Evolutionary conservation across 2,329 filamentous ascomycete species (phyloP).

Genomic region (Dendrostoma leiphaemia): DNA sequence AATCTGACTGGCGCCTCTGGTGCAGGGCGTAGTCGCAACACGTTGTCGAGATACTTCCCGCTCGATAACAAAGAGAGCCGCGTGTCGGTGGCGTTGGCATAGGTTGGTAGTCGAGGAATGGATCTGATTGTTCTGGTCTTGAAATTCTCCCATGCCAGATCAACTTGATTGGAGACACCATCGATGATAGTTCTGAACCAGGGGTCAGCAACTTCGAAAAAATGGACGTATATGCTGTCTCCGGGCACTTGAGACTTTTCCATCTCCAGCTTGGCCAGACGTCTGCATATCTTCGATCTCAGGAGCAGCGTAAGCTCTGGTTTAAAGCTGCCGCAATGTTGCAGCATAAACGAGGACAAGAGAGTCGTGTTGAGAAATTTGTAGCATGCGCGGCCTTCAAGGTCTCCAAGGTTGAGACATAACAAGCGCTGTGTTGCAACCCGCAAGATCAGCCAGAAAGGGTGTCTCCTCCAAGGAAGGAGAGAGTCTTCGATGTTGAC

Average conservation of each 20-base stretch:
- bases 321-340: conserved; percentile 28
- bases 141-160: conserved; percentile 36
- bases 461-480: conserved; percentile 58
- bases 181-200: conserved; percentile 29
- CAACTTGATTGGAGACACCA: conserved; percentile 28
- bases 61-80: conserved; percentile 41
- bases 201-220: conserved; percentile 28
- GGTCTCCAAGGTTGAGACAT: conserved; percentile 33
- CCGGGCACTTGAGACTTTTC: conserved; percentile 28
- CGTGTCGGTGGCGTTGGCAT: conserved; percentile 30
- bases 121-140: conserved; percentile 34
- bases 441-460: conserved; percentile 60
- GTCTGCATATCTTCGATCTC: conserved; percentile 50
- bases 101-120: conserved; percentile 38
- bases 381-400: conserved; percentile 47
- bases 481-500: conserved; percentile 45
- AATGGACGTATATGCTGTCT: conserved; percentile 22
- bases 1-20: neutral
- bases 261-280: conserved; percentile 54
- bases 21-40: conserved; percentile 14
- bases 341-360: conserved; percentile 43
- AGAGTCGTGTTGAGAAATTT: conserved; percentile 55
- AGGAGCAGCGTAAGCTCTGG: conserved; percentile 40
- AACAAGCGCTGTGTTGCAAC: conserved; percentile 54
- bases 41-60: conserved; percentile 27